Base-by-base conservation (phyloP, 345 rosid species). In the Citrus inodora region DNA sequence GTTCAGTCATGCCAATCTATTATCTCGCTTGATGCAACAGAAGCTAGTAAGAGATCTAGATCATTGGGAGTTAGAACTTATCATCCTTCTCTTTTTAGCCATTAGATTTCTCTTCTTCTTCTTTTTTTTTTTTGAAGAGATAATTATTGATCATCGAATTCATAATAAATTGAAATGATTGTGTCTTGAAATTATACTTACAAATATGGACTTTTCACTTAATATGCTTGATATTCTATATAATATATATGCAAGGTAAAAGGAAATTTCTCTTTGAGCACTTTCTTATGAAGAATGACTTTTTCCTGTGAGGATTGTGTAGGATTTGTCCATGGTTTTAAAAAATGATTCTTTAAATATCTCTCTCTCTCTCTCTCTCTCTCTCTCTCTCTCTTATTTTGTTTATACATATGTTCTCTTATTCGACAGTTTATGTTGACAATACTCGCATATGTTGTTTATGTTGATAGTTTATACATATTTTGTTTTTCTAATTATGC, bases 401-500 rank as follows among this genome's bases (percentile, higher is more conserved):
- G 19, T 70, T 32, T 46, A 0, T 48, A 35, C 48, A 42, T 9
- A 9, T 42, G 51, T 4, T 28, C 51, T 70, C 33, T 48, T 33
- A 70, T 70, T 27, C 51, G 13, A 9, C 1, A 14, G 73, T 46
- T 19, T 17, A 46, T 46, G 4, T 27, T 6, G 46, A 22, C 73
- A 46, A 13, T 46, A 6, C 28, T 69, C 58, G 27, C 11, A 69
- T 25, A 6, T 42, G 46, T 61, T 63, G 67, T 63, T 63, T 63
- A 30, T 61, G 6, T 30, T 30, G 32, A 30, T 0, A 30, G 32
- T 30, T 30, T 3, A 30, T 30, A 30, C 32, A 30, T 30, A 30
- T 30, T 30, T 30, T 30, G 32, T 30, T 30, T 30, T 30, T 30
- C 32, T 30, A 60, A 70, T 70, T 81, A 80, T 88, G 84, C 88